These are phyloP conservation scores for Eucalyptus camaldulensis DNA, from an alignment of 345 rosid genomes.

Conservation along the genomic window DNA sequence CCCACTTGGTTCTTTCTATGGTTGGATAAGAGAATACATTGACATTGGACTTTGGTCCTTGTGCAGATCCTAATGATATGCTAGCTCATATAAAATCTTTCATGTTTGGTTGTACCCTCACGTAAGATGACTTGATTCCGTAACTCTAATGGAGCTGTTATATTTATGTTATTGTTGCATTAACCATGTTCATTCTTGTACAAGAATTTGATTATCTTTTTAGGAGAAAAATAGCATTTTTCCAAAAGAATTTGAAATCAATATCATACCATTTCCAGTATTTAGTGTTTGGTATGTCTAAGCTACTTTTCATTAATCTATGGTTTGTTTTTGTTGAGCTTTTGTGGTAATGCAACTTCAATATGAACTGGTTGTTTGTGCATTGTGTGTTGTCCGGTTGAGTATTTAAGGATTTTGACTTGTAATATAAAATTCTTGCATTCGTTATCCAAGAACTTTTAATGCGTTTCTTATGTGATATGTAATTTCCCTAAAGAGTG, in stretches of 20 bases:
- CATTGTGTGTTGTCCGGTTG: neutral
- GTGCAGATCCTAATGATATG: conserved; percentile 86
- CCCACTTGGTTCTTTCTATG: neutral
- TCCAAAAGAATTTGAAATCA: neutral
- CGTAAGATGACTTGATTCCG: conserved; percentile 20
- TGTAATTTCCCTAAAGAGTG: neutral
- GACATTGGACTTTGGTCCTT: neutral
- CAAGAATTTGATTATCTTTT: conserved; percentile 7
- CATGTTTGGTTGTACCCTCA: conserved; percentile 71
- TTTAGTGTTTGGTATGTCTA: neutral
- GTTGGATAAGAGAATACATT: neutral
- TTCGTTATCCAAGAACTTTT: neutral
- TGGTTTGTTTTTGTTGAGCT: neutral
- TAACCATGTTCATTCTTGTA: neutral
- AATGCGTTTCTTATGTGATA: neutral
- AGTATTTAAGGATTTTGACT: neutral
- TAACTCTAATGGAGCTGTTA: neutral
- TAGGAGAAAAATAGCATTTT: neutral
- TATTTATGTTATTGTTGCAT: neutral
- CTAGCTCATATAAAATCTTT: conserved; percentile 91
- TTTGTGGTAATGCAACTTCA: neutral
- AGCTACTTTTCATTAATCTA: neutral
- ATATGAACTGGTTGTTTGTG: neutral
- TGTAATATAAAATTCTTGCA: neutral
- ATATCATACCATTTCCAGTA: neutral